Conservation (phyloP, 2,329 filamentous ascomycete species). For the Hymenoscyphus fraxineus region DNA sequence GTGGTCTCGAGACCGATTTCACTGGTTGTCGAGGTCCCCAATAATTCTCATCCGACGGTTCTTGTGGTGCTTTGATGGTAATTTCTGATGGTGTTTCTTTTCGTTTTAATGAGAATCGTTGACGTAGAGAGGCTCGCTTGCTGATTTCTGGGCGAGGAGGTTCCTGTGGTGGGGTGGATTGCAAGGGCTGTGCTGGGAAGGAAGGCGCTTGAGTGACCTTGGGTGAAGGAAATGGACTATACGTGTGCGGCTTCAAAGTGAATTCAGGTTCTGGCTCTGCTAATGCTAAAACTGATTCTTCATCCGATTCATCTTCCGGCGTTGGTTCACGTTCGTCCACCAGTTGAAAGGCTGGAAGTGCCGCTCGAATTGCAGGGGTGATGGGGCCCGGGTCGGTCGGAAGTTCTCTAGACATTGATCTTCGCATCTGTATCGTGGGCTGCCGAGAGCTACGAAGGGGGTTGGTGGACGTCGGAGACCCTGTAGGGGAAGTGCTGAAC, state of each 20-base stretch:
- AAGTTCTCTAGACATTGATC: constrained; percentile 30
- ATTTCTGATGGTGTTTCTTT: constrained; percentile 25
- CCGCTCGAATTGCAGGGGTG: constrained; percentile 30
- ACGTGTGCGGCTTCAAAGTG: constrained; percentile 33
- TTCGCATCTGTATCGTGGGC: constrained; percentile 23
- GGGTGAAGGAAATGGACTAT: constrained; percentile 30
- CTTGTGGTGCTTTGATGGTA: constrained; percentile 14
- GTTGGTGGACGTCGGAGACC: constrained; percentile 15
- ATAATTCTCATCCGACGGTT: constrained; percentile 14
- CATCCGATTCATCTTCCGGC: constrained; percentile 21
- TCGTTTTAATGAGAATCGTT: constrained; percentile 31
- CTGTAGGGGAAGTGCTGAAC: constrained; percentile 22
- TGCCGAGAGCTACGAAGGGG: constrained; percentile 8
- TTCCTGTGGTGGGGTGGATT: constrained; percentile 10
- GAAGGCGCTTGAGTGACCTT: constrained; percentile 11
- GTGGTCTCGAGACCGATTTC: constrained; percentile 10
- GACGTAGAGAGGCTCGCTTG: constrained; percentile 27
- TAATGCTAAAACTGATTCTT: constrained; percentile 12
- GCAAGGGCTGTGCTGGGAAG: constrained; percentile 10
- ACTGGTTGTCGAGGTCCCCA: constrained; percentile 22
- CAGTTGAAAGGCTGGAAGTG: constrained; percentile 30
- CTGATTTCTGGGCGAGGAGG: constrained; percentile 21
- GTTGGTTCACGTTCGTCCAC: constrained; percentile 30
- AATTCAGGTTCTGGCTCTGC: constrained; percentile 27
- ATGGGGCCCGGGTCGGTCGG: constrained; percentile 30